phyloP scores from a whole-genome alignment of 2,329 filamentous ascomycete species.

The Fusarium xyrophilum region DNA sequence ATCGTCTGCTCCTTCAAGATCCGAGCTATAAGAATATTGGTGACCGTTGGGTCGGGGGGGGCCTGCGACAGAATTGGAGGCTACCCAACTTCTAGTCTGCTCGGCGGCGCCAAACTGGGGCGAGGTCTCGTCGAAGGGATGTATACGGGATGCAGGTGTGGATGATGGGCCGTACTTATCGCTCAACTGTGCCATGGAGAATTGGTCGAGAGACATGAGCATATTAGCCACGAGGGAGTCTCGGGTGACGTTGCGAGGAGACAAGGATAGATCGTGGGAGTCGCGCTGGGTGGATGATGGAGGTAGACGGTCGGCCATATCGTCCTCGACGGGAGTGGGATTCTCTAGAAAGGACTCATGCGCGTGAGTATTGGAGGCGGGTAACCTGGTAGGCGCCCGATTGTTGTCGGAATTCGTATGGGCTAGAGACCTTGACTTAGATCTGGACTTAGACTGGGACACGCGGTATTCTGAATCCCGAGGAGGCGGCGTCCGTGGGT shows the following conservation, averaged over 20 bases:
- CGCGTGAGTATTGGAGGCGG: conserved; percentile 32
- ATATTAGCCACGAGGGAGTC: conserved; percentile 96
- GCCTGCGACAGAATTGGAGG: conserved; percentile 37
- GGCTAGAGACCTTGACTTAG: conserved; percentile 32
- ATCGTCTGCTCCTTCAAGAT: conserved; percentile 64
- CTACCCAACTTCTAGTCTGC: conserved; percentile 44
- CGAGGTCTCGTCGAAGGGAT: conserved; percentile 41
- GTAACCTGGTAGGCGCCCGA: conserved; percentile 38
- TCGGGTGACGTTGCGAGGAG: conserved; percentile 76
- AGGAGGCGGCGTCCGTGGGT: conserved; percentile 34
- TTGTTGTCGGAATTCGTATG: conserved; percentile 23
- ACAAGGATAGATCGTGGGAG: conserved; percentile 86
- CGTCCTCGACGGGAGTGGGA: conserved; percentile 42
- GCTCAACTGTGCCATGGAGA: conserved; percentile 61
- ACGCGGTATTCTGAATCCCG: conserved; percentile 22
- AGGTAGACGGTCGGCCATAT: conserved; percentile 40
- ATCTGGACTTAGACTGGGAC: conserved; percentile 26
- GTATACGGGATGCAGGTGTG: conserved; percentile 32
- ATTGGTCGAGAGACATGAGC: conserved; percentile 89
- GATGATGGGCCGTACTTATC: conserved; percentile 37
- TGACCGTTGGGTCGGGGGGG: conserved; percentile 41
- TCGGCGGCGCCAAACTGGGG: conserved; percentile 44
- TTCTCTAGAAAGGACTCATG: conserved; percentile 44
- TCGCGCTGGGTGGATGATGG: conserved; percentile 55
- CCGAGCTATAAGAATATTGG: conserved; percentile 66